Evolutionary conservation across 768 basidiomycete genomes (phyloP).

Genomic region (Serendipita sp.): DNA sequence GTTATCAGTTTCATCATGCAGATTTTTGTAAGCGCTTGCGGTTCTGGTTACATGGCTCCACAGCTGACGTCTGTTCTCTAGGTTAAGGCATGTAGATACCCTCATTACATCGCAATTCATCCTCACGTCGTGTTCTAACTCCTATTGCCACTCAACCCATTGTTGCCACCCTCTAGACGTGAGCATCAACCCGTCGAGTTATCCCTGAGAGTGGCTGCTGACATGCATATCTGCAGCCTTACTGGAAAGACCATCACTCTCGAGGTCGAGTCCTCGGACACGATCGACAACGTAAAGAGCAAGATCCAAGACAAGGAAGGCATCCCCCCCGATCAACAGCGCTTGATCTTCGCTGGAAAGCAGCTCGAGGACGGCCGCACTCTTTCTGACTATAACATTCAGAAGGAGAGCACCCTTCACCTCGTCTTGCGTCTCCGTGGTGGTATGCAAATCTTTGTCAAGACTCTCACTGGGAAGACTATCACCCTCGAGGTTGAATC

Average conservation of each 20-base stretch:
- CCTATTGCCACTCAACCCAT: background rate
- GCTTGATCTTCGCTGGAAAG: constrained; percentile 93
- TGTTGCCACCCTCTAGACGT: constrained; percentile 3
- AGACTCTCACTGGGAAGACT: constrained; percentile 78
- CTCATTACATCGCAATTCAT: background rate
- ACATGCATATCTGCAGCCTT: constrained; percentile 20
- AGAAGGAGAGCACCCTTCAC: constrained; percentile 91
- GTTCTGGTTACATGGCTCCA: background rate
- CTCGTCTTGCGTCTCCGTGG: constrained; percentile 83
- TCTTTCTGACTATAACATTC: constrained; percentile 80
- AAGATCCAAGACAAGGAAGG: constrained; percentile 81
- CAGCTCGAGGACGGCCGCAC: constrained; percentile 91
- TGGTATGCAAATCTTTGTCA: constrained; percentile 76
- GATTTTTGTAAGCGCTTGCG: constrained; percentile 1
- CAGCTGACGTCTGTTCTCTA: background rate
- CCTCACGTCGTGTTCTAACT: background rate
- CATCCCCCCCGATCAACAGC: constrained; percentile 83
- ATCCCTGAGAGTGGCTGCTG: background rate
- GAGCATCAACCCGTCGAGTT: background rate
- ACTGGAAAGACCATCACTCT: constrained; percentile 87
- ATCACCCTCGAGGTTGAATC: constrained; percentile 85
- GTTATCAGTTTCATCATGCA: constrained; percentile 1
- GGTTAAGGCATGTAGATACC: background rate
- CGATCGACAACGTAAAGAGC: constrained; percentile 64
- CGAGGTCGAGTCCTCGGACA: constrained; percentile 66